These are phyloP conservation scores for Starmerella powellii DNA, from an alignment of 805 yeast genomes.

Conservation along the genomic window DNA sequence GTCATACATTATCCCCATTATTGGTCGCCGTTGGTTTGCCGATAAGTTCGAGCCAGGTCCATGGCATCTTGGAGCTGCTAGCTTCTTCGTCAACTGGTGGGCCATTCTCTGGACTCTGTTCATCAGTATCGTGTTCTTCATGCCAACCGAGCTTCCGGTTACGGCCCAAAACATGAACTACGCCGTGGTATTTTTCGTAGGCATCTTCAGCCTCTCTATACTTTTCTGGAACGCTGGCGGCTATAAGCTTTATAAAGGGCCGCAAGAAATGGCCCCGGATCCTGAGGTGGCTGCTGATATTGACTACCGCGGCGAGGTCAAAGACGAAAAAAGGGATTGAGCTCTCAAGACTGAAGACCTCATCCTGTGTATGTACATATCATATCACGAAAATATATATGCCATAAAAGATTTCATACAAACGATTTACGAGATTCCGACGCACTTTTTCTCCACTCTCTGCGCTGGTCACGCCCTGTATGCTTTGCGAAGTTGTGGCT, in stretches of 20 bases:
- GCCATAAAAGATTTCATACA: no score
- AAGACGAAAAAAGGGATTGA: conserved; percentile 19
- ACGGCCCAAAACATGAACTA: conserved; percentile 25
- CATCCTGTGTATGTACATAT: no score
- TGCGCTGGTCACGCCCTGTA: no score
- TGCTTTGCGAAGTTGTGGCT: no score
- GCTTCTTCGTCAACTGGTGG: conserved; percentile 17
- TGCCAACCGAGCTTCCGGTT: conserved; percentile 24
- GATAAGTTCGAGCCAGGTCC: conserved; percentile 52
- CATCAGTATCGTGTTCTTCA: conserved; percentile 23
- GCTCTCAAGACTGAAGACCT: no score
- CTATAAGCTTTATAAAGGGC: conserved; percentile 20
- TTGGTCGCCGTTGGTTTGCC: conserved; percentile 46
- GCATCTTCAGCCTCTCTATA: conserved; percentile 17
- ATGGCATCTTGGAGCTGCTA: conserved; percentile 46
- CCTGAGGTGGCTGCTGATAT: conserved; percentile 19
- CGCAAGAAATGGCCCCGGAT: conserved; percentile 22
- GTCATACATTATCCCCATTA: conserved; percentile 54
- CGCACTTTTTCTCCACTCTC: no score
- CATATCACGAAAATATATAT: no score
- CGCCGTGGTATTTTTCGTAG: conserved; percentile 25
- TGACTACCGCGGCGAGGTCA: conserved; percentile 18
- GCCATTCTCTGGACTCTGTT: conserved; percentile 22
- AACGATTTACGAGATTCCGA: no score
- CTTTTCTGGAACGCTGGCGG: conserved; percentile 24